Evolutionary conservation across 306 rosid genomes (phyloP), one percentile per base, ranked within the genome.

Genomic region (Begonia masoniana): DNA sequence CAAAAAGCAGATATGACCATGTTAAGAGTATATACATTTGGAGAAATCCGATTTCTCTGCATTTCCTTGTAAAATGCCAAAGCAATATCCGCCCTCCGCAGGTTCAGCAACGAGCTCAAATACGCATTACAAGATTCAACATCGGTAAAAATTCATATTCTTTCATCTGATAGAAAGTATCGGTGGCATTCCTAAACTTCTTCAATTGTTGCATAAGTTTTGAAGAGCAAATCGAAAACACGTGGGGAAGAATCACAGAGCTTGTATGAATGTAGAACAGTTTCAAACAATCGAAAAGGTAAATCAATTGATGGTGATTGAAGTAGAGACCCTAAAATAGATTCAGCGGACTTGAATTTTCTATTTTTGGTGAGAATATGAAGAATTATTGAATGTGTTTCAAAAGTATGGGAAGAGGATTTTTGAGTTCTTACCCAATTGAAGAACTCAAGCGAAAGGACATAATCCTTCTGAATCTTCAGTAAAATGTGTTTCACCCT

Each of bases 161-260:
- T 68, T 82, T 85, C 94, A 89, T 89, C 43, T 35, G 63, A 43
- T 61, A 26, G 17, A 82, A 89, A 3, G 67, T 77, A 41, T 80
- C 70, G 12, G 85, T 76, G 43, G 88, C 88, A 47, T 62, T 46
- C 57, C 95, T 72, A 10, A 77, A 68, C 60, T 77, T 88, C 60
- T 69, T 77, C 82, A 76, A 24, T 26, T 77, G 89, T 0, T 0
- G 94, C 94, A 51, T 63, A 70, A n/a, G 91, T 78, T 69, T 78
- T 85, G 84, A 85, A 89, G 50, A 89, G 82, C 5, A 73, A 46
- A 48, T 85, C 94, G 56, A 85, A 89, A 57, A 81, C 87, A 51
- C 53, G 46, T 2, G 88, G 80, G 3, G 97, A 80, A 9, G 94
- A 85, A 71, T 75, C 58, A 56, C 91, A 85, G 2, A 71, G 12